Base-by-base conservation (phyloP, 768 basidiomycete genomes). In the Suillus weaverae region DNA sequence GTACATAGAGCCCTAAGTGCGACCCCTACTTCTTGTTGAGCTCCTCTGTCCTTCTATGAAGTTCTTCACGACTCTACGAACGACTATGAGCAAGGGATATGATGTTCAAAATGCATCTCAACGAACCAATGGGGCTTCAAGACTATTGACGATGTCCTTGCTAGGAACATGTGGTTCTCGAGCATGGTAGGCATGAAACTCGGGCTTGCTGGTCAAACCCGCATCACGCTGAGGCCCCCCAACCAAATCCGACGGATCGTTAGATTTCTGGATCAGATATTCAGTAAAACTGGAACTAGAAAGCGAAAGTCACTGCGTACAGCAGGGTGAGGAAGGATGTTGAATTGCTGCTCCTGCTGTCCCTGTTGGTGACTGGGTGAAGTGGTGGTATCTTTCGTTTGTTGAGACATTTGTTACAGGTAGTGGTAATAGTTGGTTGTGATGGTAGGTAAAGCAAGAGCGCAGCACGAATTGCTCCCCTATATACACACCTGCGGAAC, bases 321-420 rank as follows among this genome's bases (percentile, higher is more conserved):
- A 68, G 87, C 87, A 57, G 87, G 88, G 71, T 89, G 86, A 26
- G 88, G 88, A 63, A 83, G 80, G 70, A 85, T 89, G 56, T 74
- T 76, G 73, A 83, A 88, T 1, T 68, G 70, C 57, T 77, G 82
- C 69, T 86, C 82, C 8, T 64, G 62, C 59, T 65, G 65, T 51
- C 56, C 56, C 9, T 57, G 56, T 38, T 26, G 36, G 56, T 22
- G 36, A 57, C 36, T 26, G 22, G 22, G 36, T 38, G 56, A 26
- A 18, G 56, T 39, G 16, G 22, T 39, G 36, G 36, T 57, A 39
- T 57, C 36, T 38, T 57, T 57, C 36, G 16, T 39, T 57, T 57
- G 36, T 57, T 57, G 56, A 26, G 56, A 57, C 56, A 57, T 57
- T 57, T 20, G 36, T 57, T 26, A 26, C 9, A 26, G 26, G 2